Evolutionary conservation across 352 stramenopile species (phyloP).

Genomic region (Globisporangium splendens): DNA sequence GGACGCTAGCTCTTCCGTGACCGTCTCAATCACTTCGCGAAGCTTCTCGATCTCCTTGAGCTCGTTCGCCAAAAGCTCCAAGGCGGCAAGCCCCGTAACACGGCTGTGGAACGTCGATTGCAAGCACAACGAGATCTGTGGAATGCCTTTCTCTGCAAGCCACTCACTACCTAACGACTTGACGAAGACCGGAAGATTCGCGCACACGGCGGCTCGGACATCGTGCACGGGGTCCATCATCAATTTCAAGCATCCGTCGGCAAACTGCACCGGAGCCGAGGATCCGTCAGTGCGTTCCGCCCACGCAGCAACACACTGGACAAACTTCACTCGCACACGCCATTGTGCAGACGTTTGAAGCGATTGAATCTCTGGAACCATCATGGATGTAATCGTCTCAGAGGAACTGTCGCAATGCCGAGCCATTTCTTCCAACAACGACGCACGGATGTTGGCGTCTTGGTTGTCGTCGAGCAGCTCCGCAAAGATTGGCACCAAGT

Average conservation of each 20-base stretch:
- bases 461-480: slow-evolving; percentile 81
- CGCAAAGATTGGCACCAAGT: slow-evolving; percentile 79
- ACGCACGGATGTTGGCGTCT: slow-evolving; percentile 72
- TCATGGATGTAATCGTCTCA: slow-evolving; percentile 62
- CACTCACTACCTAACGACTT: slow-evolving; percentile 75
- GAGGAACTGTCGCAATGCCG: slow-evolving; percentile 67
- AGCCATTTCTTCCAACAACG: slow-evolving; percentile 80
- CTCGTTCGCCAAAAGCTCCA: slow-evolving; percentile 59
- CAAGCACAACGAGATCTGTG: slow-evolving; percentile 56
- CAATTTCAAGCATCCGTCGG: slow-evolving; percentile 64
- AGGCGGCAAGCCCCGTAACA: slow-evolving; percentile 62
- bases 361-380: slow-evolving; percentile 65
- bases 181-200: slow-evolving; percentile 59
- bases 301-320: slow-evolving; percentile 82
- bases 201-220: slow-evolving; percentile 60
- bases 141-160: slow-evolving; percentile 66
- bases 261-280: slow-evolving; percentile 60
- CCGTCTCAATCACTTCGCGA: slow-evolving; percentile 52
- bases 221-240: slow-evolving; percentile 68
- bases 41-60: slow-evolving; percentile 72
- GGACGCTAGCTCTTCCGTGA: slow-evolving; percentile 74
- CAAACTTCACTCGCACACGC: slow-evolving; percentile 83
- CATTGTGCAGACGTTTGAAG: slow-evolving; percentile 68
- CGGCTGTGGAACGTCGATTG: slow-evolving; percentile 71
- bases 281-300: slow-evolving; percentile 60